These are phyloP conservation scores for Candida sojae DNA, from an alignment of 1,139 yeast species.

Conservation along the genomic window DNA sequence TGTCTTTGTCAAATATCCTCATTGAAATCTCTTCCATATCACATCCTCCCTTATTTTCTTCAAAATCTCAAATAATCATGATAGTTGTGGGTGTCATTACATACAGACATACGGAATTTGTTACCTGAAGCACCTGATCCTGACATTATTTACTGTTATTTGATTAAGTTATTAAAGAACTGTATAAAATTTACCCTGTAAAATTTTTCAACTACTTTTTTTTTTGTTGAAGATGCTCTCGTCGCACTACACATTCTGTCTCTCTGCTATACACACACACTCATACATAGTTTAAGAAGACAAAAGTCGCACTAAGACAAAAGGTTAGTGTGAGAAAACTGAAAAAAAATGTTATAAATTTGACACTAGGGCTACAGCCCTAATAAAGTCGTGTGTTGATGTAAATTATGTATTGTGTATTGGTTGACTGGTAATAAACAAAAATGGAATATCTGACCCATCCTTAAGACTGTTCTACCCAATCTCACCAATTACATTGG, in stretches of 20 bases:
- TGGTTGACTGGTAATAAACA: too few relatives aligned
- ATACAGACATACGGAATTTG: conserved; percentile 99
- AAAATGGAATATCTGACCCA: too few relatives aligned
- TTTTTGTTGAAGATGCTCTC: not conserved
- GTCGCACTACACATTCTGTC: not conserved
- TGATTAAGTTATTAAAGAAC: not conserved
- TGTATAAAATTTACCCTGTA: not conserved
- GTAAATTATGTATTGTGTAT: too few relatives aligned
- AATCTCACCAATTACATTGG: too few relatives aligned
- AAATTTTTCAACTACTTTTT: conserved; percentile 1
- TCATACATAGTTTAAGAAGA: too few relatives aligned
- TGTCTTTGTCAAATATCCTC: too few relatives aligned
- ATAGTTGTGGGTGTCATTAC: conserved; percentile 29
- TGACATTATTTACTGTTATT: conserved; percentile 51
- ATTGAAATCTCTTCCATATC: too few relatives aligned
- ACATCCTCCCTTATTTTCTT: too few relatives aligned
- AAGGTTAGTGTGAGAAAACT: not conserved
- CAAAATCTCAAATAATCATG: not conserved
- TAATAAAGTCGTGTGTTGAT: not conserved
- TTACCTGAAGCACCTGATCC: conserved; percentile 98
- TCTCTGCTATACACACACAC: not conserved
- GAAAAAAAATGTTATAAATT: not conserved
- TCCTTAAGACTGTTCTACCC: too few relatives aligned
- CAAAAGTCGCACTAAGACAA: too few relatives aligned
- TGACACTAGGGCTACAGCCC: not conserved